Base-by-base conservation (phyloP, 305 asterid genomes). In the Rubia peregrina region DNA sequence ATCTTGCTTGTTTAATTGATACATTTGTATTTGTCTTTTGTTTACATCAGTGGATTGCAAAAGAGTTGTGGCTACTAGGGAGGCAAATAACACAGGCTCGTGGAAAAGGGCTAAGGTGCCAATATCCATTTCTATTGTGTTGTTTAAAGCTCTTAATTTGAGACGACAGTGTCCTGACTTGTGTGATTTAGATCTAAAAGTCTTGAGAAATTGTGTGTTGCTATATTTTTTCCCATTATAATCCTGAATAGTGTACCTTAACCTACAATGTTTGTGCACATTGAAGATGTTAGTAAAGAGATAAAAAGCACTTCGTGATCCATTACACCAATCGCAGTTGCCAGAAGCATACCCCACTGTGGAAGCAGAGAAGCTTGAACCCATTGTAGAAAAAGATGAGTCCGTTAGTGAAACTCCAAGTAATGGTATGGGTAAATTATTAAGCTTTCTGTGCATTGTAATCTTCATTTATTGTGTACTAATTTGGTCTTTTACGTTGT, bases 91-190 rank as follows among this genome's bases (percentile, higher is more conserved):
- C 83, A 17, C 84, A 61, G 24, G 95, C 96, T 77, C 83, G 87
- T 77, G 96, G 85, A 78, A 89, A 89, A 88, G 98, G 98, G 67
- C 79, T 90, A 88, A 88, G 90, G 75, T 69, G 78, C 1, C 80
- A 85, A 91, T 93, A 93, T 93, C 98, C 97, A 86, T 80, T 63
- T 42, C 12, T 19, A 49, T 10, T 17, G 46, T 36, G 30, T 48
- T 13, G 7, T 42, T 6, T 48, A 48, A 48, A 6, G 19, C 55
- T 48, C 55, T 48, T 16, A 48, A 3, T 14, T 12, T 48, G 55
- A 13, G 49, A 44, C 12, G 16, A 44, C 49, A 44, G 36, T 30
- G 36, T 30, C 36, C 1, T 30, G 36, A 30, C 36, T 30, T 30
- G 49, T 44, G 49, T 44, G 3, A 44, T 53, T 36, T 55, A 73